Conservation (phyloP, 768 basidiomycete genomes). For the Tricholoma terreum region DNA sequence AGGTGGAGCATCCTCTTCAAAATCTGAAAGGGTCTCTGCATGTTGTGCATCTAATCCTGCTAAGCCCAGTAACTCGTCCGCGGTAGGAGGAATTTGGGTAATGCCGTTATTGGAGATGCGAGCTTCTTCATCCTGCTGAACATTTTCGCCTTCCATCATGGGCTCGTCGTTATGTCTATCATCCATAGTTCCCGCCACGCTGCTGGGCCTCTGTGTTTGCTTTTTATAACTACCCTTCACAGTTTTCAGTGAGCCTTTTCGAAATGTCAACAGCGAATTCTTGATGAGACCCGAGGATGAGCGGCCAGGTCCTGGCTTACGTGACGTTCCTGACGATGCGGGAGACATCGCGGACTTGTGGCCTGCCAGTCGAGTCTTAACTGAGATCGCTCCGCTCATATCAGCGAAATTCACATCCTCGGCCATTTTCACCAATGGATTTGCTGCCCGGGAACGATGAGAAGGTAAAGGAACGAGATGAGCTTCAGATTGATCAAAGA, state of each 20-base stretch:
- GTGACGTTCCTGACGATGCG: background rate
- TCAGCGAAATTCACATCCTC: slow-evolving; percentile 37
- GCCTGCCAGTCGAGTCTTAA: slow-evolving; percentile 46
- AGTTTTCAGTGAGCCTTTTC: slow-evolving; percentile 50
- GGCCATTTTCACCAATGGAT: slow-evolving; percentile 53
- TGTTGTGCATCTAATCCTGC: slow-evolving; percentile 43
- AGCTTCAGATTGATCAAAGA: slow-evolving; percentile 8
- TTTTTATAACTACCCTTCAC: slow-evolving; percentile 43
- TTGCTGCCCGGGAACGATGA: slow-evolving; percentile 48
- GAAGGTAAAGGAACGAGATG: slow-evolving; percentile 22
- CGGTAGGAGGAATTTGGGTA: slow-evolving; percentile 29
- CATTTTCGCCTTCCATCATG: slow-evolving; percentile 12
- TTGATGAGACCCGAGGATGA: slow-evolving; percentile 41
- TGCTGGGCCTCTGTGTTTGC: background rate
- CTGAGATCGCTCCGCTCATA: slow-evolving; percentile 41
- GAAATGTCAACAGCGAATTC: slow-evolving; percentile 50
- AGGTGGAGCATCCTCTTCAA: slow-evolving; percentile 39
- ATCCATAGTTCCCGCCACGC: background rate
- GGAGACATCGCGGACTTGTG: slow-evolving; percentile 13
- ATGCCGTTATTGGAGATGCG: background rate
- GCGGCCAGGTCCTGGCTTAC: slow-evolving; percentile 49
- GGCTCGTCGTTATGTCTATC: slow-evolving; percentile 3
- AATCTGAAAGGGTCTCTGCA: slow-evolving; percentile 49
- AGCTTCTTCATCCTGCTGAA: slow-evolving; percentile 10
- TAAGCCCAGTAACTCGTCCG: slow-evolving; percentile 44